phyloP scores from a whole-genome alignment of 352 stramenopile species.

The Lagenidium giganteum region DNA sequence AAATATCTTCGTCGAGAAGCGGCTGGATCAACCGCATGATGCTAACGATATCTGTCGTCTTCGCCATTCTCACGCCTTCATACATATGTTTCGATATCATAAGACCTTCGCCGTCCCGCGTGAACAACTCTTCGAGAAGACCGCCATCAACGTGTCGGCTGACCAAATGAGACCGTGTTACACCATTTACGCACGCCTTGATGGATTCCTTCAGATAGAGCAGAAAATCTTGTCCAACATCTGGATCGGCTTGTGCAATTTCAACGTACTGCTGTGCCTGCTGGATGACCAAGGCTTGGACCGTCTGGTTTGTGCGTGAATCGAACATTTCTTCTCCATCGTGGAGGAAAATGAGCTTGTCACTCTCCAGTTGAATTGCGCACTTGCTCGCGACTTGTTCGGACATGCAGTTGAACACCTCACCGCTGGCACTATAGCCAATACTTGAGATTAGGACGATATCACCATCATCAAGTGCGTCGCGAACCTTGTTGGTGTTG shows the following conservation, averaged over 20 bases:
- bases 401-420: slow-evolving; percentile 90
- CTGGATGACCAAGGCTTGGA: slow-evolving; percentile 76
- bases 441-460: slow-evolving; percentile 97
- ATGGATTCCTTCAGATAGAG: slow-evolving; percentile 85
- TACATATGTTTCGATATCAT: slow-evolving; percentile 98
- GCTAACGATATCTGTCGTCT: slow-evolving; percentile 88
- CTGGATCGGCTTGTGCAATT: slow-evolving; percentile 40
- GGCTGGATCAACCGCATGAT: slow-evolving; percentile 88
- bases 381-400: slow-evolving; percentile 87
- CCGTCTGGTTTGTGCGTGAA: slow-evolving; percentile 68
- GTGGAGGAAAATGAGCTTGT: slow-evolving; percentile 90
- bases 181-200: slow-evolving; percentile 75
- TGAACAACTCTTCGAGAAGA: slow-evolving; percentile 97
- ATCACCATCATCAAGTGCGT: slow-evolving; percentile 91
- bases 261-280: slow-evolving; percentile 82
- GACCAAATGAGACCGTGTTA: slow-evolving; percentile 83
- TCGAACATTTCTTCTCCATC: slow-evolving; percentile 85
- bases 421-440: slow-evolving; percentile 93
- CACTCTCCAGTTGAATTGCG: slow-evolving; percentile 69
- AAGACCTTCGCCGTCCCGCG: slow-evolving; percentile 93
- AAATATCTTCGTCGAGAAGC: slow-evolving; percentile 81
- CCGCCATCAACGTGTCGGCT: slow-evolving; percentile 84
- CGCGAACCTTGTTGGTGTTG: slow-evolving; percentile 89
- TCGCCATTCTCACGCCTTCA: slow-evolving; percentile 92
- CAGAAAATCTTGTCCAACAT: slow-evolving; percentile 65